These are phyloP conservation scores for Monosporozyma solicola DNA, from an alignment of 805 yeast species.

Conservation along the genomic window DNA sequence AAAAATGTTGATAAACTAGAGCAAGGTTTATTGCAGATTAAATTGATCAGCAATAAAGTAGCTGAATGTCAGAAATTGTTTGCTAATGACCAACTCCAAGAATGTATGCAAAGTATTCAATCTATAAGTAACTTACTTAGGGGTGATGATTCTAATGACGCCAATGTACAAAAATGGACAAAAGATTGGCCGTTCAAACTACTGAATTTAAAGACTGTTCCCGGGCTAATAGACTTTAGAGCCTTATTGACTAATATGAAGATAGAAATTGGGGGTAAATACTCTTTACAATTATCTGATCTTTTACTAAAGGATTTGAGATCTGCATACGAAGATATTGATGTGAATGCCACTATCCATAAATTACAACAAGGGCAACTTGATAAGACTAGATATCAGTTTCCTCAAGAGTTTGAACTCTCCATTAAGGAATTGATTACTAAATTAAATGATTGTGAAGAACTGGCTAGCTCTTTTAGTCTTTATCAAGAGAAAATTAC, in stretches of 20 bases:
- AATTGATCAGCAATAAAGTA: constrained; percentile 36
- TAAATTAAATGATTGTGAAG: constrained; percentile 55
- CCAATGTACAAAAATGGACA: constrained; percentile 25
- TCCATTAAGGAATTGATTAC: constrained; percentile 40
- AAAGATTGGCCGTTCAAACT: constrained; percentile 36
- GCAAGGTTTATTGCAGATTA: constrained; percentile 45
- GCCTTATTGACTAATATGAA: constrained; percentile 48
- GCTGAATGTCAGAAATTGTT: constrained; percentile 29
- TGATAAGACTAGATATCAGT: constrained; percentile 28
- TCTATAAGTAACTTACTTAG: constrained; percentile 47
- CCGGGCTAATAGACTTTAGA: constrained; percentile 32
- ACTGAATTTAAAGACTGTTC: constrained; percentile 25
- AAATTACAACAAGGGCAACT: constrained; percentile 31
- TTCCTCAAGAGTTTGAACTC: constrained; percentile 35
- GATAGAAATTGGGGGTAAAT: constrained; percentile 61
- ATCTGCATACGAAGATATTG: constrained; percentile 42
- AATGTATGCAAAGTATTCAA: constrained; percentile 50
- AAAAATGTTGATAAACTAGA: constrained; percentile 57
- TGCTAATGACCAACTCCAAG: constrained; percentile 37
- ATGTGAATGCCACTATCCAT: constrained; percentile 40
- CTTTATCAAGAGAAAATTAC: constrained; percentile 61
- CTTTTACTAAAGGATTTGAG: constrained; percentile 54
- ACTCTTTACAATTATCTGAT: constrained; percentile 47
- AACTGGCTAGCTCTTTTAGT: constrained; percentile 50
- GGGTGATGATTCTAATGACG: constrained; percentile 37